These are phyloP conservation scores for Discostella pseudostelligera DNA, from an alignment of 108 stramenopile species.

Conservation along the genomic window DNA sequence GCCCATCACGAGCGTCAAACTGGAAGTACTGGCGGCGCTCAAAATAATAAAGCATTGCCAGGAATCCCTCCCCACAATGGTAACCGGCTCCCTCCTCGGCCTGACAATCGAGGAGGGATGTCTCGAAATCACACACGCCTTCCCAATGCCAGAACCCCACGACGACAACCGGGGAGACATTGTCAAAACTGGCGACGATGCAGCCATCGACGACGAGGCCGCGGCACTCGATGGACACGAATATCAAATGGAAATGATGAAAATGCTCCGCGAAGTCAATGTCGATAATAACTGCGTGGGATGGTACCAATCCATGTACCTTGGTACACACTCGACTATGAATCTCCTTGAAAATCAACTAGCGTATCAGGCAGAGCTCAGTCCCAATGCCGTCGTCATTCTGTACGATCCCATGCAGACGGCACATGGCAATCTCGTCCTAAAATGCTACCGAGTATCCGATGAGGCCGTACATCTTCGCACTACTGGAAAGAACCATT, in stretches of 20 bases:
- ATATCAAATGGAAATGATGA: conserved; percentile 98
- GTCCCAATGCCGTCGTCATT: conserved; percentile 93
- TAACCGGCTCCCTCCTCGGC: conserved; percentile 94
- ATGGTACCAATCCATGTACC: conserved; percentile 98
- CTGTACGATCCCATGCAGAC: conserved; percentile 97
- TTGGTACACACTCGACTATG: conserved; percentile 91
- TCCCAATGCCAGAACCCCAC: conserved; percentile 79
- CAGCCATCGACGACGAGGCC: conserved; percentile 55
- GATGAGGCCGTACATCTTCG: conserved; percentile 83
- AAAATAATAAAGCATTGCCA: conserved; percentile 99
- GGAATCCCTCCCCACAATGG: conserved; percentile 91
- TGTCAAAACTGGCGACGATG: conserved; percentile 54
- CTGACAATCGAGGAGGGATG: conserved; percentile 72
- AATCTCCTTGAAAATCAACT: conserved; percentile 91
- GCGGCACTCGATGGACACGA: conserved; percentile 76
- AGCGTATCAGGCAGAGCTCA: conserved; percentile 91
- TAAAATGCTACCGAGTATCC: conserved; percentile 93
- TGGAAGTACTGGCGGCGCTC: conserved; percentile 89
- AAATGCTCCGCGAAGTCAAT: conserved; percentile 97
- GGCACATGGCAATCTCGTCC: conserved; percentile 79
- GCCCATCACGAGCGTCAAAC: conserved; percentile 69
- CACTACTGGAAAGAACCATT: conserved; percentile 58
- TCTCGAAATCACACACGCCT: conserved; percentile 92
- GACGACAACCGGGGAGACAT: conserved; percentile 47
- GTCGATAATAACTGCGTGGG: conserved; percentile 98